Conservation (phyloP, 148 eudicot genomes). For the Fagopyrum tataricum region DNA sequence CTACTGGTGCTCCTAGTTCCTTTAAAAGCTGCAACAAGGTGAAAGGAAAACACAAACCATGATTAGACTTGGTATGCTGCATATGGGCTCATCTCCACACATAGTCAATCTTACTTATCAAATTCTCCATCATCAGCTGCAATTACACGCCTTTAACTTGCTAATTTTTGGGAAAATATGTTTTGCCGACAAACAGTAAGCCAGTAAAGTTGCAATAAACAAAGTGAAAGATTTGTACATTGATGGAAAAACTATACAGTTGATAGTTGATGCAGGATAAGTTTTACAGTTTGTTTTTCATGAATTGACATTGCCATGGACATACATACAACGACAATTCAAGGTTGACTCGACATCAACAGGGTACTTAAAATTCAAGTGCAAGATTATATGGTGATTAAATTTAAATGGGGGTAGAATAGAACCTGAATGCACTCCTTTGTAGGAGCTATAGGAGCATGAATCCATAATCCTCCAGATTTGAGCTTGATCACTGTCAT, state of each 20-base stretch:
- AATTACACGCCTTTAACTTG: not conserved
- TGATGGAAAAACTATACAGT: not conserved
- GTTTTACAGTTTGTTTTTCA: not conserved
- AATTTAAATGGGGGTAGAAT: not conserved
- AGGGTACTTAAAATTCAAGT: not conserved
- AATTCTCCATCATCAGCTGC: not conserved
- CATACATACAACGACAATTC: not conserved
- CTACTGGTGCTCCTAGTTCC: constrained; percentile 91
- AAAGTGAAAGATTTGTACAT: not conserved
- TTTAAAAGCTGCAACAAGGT: constrained; percentile 59
- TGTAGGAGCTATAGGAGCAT: constrained; percentile 99
- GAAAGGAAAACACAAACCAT: not conserved
- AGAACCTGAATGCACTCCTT: constrained; percentile 90
- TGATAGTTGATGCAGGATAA: not conserved
- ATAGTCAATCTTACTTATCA: not conserved
- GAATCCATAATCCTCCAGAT: constrained; percentile 95
- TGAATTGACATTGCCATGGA: not conserved
- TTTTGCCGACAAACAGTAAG: not conserved
- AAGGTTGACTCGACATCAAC: not conserved
- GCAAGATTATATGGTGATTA: not conserved
- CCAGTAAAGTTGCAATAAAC: not conserved
- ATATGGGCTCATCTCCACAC: not conserved
- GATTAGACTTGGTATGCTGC: not conserved
- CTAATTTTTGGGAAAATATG: not conserved
- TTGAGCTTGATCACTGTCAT: constrained; percentile 98